Base-by-base conservation (phyloP, 2,329 filamentous ascomycete genomes). In the Cladosporium sp. region DNA sequence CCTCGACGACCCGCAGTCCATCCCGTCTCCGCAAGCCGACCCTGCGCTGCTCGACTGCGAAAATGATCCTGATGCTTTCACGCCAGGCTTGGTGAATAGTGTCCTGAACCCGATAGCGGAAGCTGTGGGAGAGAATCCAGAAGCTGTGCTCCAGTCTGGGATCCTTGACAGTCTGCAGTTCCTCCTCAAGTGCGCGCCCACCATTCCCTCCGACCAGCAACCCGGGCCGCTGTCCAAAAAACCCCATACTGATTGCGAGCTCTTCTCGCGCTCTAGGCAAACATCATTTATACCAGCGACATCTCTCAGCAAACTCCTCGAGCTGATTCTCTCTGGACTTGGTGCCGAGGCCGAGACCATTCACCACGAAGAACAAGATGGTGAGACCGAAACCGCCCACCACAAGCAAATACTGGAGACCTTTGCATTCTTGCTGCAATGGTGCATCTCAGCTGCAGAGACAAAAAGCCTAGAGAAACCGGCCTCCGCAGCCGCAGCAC, bases 141-240 rank as follows among this genome's bases (percentile, higher is more conserved):
- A 96, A 71, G 87, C 87, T 55, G 85, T 98, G 60, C 84, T 83
- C 57, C 85, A 85, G 71, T 81, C 84, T 64, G 80, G 83, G 48
- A 81, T 85, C 59, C 91, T 97, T 74, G 92, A 98, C 75, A 95
- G 91, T 57, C 72, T 98, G 62, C 92, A 96, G 71, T 95, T 95
- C 67, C 77, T 98, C 55, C 80, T 98, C 75, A 98, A 98, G 92
- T 97, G 83, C 77, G 89, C 82, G 66, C 79, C 81, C 72, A 77
- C 75, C 68, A 78, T 74, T 67, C 68, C 65, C 64, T 60, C 64
- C 54, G 34, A 64, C 56, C 63, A 63, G 40, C 62, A 58, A 52
- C 43, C 54, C 54, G 53, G 65, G 59, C 56, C 61, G 53, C 55
- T 52, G 54, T 55, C 63, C 48, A 37, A 58, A 63, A 58, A 59